These are phyloP conservation scores for Plasmodium inui DNA, from an alignment of 169 alveolate genomes.

Conservation along the genomic window DNA sequence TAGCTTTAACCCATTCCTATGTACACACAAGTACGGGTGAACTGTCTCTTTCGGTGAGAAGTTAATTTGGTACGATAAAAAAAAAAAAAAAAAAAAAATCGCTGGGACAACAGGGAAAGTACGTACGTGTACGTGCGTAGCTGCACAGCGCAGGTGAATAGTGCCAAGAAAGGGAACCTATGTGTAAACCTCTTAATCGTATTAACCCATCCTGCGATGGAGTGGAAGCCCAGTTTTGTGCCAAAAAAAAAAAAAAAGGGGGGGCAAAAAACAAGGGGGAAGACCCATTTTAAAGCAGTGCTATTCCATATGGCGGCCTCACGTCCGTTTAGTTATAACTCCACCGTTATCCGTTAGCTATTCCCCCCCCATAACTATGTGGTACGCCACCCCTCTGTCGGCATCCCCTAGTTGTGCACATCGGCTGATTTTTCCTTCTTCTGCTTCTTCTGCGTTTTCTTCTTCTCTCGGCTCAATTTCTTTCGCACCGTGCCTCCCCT, in stretches of 20 bases:
- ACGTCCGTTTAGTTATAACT: not conserved
- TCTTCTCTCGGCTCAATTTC: slow-evolving; percentile 71
- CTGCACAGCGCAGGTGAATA: no score
- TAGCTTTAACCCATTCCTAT: not conserved
- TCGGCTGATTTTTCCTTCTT: slow-evolving; percentile 57
- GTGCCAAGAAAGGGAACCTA: no score
- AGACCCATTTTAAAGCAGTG: not conserved
- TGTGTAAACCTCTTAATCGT: no score
- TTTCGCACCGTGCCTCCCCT: slow-evolving; percentile 77
- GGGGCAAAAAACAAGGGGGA: not conserved
- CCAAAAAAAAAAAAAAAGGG: not conserved
- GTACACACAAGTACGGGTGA: not conserved
- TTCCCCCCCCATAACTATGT: not conserved
- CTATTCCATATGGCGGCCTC: not conserved
- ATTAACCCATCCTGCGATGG: no score
- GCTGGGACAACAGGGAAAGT: no score
- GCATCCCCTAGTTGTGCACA: slow-evolving; percentile 25
- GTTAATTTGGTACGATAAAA: not conserved
- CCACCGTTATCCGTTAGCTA: not conserved
- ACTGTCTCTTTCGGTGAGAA: not conserved
- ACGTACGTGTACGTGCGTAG: no score
- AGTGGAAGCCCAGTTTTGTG: no score
- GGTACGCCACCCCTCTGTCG: not conserved
- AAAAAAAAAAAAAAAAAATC: not conserved
- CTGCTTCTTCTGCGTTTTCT: slow-evolving; percentile 71